phyloP scores from a whole-genome alignment of 2,329 filamentous ascomycete species.

The Emergomyces africanus region DNA sequence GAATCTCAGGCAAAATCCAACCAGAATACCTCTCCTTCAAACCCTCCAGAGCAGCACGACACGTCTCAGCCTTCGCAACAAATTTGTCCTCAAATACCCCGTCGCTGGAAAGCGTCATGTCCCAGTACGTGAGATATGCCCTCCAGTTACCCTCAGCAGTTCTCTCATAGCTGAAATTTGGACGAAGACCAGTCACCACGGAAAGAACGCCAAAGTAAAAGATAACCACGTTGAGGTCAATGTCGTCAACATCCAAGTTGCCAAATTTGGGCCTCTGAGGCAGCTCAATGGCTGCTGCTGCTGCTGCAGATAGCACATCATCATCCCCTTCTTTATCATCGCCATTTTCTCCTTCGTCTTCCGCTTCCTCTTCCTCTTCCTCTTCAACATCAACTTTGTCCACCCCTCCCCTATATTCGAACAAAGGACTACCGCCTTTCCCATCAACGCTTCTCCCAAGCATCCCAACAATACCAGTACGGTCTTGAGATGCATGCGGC shows the following conservation, averaged over 20 bases:
- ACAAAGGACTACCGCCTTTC: not conserved
- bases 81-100: constrained; percentile 7
- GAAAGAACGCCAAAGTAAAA: constrained; percentile 23
- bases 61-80: constrained; percentile 16
- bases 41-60: constrained; percentile 16
- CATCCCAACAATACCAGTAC: not conserved
- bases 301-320: not conserved
- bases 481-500: not conserved
- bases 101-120: constrained; percentile 14
- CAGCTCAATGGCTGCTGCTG: not conserved
- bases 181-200: constrained; percentile 15
- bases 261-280: not conserved
- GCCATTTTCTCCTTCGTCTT: too few relatives aligned
- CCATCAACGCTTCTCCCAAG: not conserved
- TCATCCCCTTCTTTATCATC: not conserved
- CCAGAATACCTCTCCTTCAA: constrained; percentile 14
- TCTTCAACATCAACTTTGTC: not conserved
- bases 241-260: constrained; percentile 3
- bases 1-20: constrained; percentile 19
- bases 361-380: too few relatives aligned
- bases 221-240: constrained; percentile 14
- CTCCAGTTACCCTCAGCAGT: constrained; percentile 13
- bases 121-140: constrained; percentile 19
- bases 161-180: constrained; percentile 15
- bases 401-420: not conserved